phyloP scores from a whole-genome alignment of 2,329 filamentous ascomycete genomes.

The Bimuria novae-zelandiae region DNA sequence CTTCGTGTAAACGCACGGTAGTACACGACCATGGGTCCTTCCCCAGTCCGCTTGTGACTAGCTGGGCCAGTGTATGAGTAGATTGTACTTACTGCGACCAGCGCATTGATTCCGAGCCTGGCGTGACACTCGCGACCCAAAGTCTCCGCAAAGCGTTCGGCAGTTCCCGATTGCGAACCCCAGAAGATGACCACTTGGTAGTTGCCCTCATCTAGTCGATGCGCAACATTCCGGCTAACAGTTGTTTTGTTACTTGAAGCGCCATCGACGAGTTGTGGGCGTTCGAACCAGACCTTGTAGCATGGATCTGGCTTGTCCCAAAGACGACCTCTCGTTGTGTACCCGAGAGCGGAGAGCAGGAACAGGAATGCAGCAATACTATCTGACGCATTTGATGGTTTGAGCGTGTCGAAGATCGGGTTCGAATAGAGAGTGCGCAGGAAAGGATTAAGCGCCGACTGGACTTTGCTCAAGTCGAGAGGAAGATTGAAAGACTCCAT shows the following conservation, averaged over 20 bases:
- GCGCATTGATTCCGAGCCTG: conserved; percentile 47
- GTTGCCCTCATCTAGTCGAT: conserved; percentile 47
- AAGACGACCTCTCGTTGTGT: conserved; percentile 47
- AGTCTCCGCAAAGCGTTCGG: conserved; percentile 50
- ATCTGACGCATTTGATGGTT: conserved; percentile 46
- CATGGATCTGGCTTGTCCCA: conserved; percentile 59
- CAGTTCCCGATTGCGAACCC: conserved; percentile 56
- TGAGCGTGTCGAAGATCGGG: conserved; percentile 19
- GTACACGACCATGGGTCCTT: background rate
- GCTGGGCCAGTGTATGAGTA: background rate
- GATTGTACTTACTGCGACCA: conserved; percentile 41
- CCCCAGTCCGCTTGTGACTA: too few relatives aligned
- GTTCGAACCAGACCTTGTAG: conserved; percentile 54
- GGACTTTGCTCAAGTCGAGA: conserved; percentile 18
- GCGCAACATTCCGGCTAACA: conserved; percentile 53
- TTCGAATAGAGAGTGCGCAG: conserved; percentile 15
- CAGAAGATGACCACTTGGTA: conserved; percentile 51
- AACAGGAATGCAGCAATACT: conserved; percentile 44
- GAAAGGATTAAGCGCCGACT: conserved; percentile 20
- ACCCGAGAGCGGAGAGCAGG: conserved; percentile 44
- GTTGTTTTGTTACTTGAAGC: conserved; percentile 19
- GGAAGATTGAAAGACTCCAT: conserved; percentile 23
- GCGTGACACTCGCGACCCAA: conserved; percentile 48
- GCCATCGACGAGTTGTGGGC: conserved; percentile 51
- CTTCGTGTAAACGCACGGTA: background rate